Percentiles rank a stretch among this genome's conserved stretches.
phyloP scores from a whole-genome alignment of 371 early-diverging fungal genomes.

The Dipsacomyces acuminosporus region DNA sequence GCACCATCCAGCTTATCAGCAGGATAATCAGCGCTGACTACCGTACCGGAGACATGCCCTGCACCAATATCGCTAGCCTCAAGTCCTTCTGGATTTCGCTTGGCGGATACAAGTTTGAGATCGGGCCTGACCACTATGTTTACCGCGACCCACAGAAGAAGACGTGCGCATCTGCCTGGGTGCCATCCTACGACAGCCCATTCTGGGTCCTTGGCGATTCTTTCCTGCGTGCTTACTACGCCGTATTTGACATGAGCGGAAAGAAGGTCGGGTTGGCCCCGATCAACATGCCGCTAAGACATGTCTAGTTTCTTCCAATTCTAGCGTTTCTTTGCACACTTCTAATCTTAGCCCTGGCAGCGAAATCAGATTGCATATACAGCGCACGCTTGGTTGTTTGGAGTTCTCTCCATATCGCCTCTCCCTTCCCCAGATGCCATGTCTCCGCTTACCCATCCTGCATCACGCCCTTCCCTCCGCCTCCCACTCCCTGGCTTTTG shows the following conservation, averaged over 20 bases:
- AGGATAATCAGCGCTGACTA: slow-evolving; percentile 44
- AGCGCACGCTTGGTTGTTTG: no score
- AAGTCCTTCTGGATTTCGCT: slow-evolving; percentile 39
- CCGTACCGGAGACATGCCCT: slow-evolving; percentile 44
- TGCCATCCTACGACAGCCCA: slow-evolving; percentile 38
- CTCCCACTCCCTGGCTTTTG: no score
- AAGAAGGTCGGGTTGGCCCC: slow-evolving; percentile 45
- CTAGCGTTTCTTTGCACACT: no score
- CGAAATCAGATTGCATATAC: no score
- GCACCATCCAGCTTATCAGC: slow-evolving; percentile 38
- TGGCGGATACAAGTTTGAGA: slow-evolving; percentile 41
- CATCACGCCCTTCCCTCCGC: no score
- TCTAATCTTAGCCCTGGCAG: no score
- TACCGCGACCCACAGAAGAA: slow-evolving; percentile 34
- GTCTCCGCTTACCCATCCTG: no score
- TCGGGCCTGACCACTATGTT: slow-evolving; percentile 41
- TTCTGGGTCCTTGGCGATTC: slow-evolving; percentile 51
- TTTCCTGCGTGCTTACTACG: slow-evolving; percentile 45
- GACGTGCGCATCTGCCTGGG: slow-evolving; percentile 41
- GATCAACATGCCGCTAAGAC: slow-evolving; percentile 43
- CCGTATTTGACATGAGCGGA: slow-evolving; percentile 46
- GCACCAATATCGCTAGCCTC: slow-evolving; percentile 24
- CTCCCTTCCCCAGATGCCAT: no score
- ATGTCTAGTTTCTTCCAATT: no score
- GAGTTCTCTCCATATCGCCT: no score